A percentile compares a stretch with the other conserved stretches of the same genome.
Conservation (phyloP, 331 rosid genomes). For the Cydonia oblonga region DNA sequence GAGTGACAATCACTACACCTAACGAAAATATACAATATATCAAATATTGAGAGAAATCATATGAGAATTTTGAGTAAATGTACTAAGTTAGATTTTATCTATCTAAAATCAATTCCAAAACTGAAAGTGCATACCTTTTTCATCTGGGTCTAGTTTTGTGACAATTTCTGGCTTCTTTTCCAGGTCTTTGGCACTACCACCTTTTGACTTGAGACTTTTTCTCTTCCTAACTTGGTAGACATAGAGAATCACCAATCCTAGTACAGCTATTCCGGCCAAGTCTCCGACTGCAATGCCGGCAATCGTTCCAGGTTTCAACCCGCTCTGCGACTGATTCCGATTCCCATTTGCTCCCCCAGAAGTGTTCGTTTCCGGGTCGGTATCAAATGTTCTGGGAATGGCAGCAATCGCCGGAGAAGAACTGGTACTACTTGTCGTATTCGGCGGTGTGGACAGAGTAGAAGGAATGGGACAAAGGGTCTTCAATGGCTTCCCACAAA, state of each 20-base stretch:
- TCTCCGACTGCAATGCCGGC: slow-evolving; percentile 71
- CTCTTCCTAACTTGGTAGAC: slow-evolving; percentile 48
- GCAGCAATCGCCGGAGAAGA: slow-evolving; percentile 90
- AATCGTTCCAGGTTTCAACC: slow-evolving; percentile 57
- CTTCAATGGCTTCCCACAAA: slow-evolving; percentile 79
- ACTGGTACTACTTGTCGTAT: slow-evolving; percentile 17
- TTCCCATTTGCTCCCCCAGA: slow-evolving; percentile 13
- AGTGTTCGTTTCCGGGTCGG: slow-evolving; percentile 27
- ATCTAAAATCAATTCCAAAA: background rate
- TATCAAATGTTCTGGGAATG: slow-evolving; percentile 60
- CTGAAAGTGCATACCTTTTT: background rate
- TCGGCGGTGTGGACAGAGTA: slow-evolving; percentile 47
- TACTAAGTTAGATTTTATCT: background rate
- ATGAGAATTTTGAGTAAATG: too few relatives aligned
- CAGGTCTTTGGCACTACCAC: background rate
- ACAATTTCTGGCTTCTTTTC: slow-evolving; percentile 16
- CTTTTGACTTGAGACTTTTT: slow-evolving; percentile 1
- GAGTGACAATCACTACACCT: background rate
- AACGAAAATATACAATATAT: background rate
- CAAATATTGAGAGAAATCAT: background rate
- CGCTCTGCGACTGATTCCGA: slow-evolving; percentile 26
- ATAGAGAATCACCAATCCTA: slow-evolving; percentile 39
- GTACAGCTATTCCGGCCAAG: slow-evolving; percentile 42
- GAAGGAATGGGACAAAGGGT: slow-evolving; percentile 66
- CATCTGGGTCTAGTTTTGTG: slow-evolving; percentile 9